Evolutionary conservation across 164 flowering plant genomes (phyloP).

Genomic region (Vitis riparia): DNA sequence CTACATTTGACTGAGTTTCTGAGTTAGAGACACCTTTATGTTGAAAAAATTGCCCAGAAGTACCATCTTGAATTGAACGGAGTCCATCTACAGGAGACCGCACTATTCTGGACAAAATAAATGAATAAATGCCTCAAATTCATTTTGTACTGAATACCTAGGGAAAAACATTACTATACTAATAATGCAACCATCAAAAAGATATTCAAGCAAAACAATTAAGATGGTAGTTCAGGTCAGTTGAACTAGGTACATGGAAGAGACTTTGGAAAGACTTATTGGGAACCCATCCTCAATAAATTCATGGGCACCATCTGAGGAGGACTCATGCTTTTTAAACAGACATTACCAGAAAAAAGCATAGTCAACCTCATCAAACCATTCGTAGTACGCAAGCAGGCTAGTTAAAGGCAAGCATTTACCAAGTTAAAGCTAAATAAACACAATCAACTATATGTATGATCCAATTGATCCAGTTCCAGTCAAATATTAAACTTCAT

Average conservation of each 20-base stretch:
- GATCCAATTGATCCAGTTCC: too few species aligned
- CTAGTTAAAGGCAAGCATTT: too few species aligned
- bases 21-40: constrained; percentile 15
- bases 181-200: neutral
- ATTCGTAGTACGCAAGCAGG: too few species aligned
- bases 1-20: constrained; percentile 22
- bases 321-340: too few species aligned
- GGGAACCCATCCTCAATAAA: too few species aligned
- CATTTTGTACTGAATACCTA: neutral
- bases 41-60: constrained; percentile 16
- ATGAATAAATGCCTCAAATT: neutral
- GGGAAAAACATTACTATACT: neutral
- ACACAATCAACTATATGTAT: too few species aligned
- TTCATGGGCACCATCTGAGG: too few species aligned
- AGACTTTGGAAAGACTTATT: too few species aligned
- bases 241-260: neutral
- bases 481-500: too few species aligned
- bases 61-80: constrained; percentile 21
- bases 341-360: too few species aligned
- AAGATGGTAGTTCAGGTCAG: neutral
- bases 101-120: constrained; percentile 55
- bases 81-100: constrained; percentile 54
- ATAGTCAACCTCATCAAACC: too few species aligned
- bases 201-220: neutral
- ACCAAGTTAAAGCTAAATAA: too few species aligned